Conservation (phyloP, 2,329 filamentous ascomycete species). For the Fusarium albosuccineum region DNA sequence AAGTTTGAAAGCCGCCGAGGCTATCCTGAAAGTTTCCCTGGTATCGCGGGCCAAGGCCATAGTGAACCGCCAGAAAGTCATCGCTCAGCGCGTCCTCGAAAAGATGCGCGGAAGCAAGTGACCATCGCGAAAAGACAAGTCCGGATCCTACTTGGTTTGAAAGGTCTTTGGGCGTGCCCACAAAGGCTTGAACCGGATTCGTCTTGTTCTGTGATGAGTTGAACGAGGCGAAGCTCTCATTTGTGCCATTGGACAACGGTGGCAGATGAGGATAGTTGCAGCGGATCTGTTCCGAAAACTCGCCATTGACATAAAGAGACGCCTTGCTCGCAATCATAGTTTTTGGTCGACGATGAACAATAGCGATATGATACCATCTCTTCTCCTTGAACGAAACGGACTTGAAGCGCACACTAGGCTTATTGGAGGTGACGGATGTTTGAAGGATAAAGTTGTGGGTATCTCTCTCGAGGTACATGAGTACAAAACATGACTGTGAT, state of each 20-base stretch:
- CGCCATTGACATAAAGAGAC: slow-evolving; percentile 90
- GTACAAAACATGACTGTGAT: slow-evolving; percentile 91
- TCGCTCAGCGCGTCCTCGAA: slow-evolving; percentile 91
- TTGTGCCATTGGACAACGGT: slow-evolving; percentile 70
- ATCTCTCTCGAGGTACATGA: slow-evolving; percentile 94
- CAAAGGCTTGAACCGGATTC: slow-evolving; percentile 87
- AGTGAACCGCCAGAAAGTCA: slow-evolving; percentile 91
- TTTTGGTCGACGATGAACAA: slow-evolving; percentile 86
- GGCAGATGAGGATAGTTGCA: slow-evolving; percentile 88
- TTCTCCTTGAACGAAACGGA: slow-evolving; percentile 80
- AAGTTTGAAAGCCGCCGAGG: slow-evolving; percentile 95
- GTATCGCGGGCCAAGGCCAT: slow-evolving; percentile 89
- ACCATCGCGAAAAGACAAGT: slow-evolving; percentile 84
- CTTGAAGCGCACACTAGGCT: slow-evolving; percentile 95
- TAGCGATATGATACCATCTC: slow-evolving; percentile 92
- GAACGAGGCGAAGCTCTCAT: slow-evolving; percentile 78
- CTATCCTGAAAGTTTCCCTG: slow-evolving; percentile 98
- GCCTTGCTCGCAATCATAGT: slow-evolving; percentile 83
- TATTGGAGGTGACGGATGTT: slow-evolving; percentile 87
- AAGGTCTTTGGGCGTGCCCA: slow-evolving; percentile 92
- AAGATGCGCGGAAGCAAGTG: slow-evolving; percentile 88
- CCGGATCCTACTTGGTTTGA: slow-evolving; percentile 81
- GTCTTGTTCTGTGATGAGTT: slow-evolving; percentile 68
- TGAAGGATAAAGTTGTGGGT: slow-evolving; percentile 95
- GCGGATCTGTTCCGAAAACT: slow-evolving; percentile 92